phyloP scores from a whole-genome alignment of 129 eudicot species.

The Pulicaria dysenterica region DNA sequence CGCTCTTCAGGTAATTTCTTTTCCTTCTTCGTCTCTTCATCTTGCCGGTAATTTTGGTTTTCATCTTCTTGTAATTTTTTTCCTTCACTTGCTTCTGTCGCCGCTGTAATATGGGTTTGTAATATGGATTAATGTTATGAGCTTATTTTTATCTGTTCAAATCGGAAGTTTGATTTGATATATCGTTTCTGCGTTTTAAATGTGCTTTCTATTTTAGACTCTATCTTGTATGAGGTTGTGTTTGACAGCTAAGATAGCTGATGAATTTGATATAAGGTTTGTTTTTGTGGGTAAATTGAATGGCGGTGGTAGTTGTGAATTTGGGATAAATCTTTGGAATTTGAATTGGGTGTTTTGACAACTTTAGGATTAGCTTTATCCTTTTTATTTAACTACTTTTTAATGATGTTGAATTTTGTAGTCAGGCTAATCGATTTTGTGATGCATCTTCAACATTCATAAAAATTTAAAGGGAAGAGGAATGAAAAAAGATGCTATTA shows the following conservation, averaged over 20 bases:
- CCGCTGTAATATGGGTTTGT: too few species aligned
- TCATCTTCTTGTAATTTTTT: too few species aligned
- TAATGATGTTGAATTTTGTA: constrained; percentile 8
- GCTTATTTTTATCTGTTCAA: neutral
- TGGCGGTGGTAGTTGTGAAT: constrained; percentile 7
- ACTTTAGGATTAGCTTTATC: constrained; percentile 31
- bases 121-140: too few species aligned
- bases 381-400: constrained; percentile 14
- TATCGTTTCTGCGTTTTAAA: neutral
- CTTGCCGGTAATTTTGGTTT: too few species aligned
- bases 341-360: constrained; percentile 25
- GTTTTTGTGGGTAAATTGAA: constrained; percentile 9
- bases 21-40: too few species aligned
- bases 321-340: constrained; percentile 1
- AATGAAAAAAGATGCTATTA: neutral
- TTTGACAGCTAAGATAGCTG: constrained; percentile 14
- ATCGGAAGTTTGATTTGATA: constrained; percentile 6
- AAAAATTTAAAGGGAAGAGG: neutral
- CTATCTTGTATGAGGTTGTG: neutral
- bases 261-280: constrained; percentile 9
- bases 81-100: too few species aligned
- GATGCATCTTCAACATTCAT: neutral
- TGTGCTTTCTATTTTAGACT: neutral
- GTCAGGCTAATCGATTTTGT: neutral
- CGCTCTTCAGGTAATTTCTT: too few species aligned